Evolutionary conservation across 495 filamentous ascomycete species (phyloP), one percentile per base, ranked within the genome.

Genomic region (Amphirosellinia nigrospora): DNA sequence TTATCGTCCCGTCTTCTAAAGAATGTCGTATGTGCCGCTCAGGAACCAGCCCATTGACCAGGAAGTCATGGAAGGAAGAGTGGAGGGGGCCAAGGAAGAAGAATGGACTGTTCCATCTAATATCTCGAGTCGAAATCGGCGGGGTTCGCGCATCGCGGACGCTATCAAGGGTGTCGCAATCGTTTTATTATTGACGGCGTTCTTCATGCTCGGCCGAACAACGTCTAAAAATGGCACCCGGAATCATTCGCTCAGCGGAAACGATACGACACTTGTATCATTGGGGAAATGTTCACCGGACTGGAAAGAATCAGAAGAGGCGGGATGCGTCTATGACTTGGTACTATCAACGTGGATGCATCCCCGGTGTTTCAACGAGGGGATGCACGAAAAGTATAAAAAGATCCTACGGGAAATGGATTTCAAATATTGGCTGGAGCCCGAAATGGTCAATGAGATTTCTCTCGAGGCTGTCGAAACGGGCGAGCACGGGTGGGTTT

Each of bases 401-500:
- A 11, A 41, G 36, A 45, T 62, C 13, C 10, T 62, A 23, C 59
- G 23, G n/a, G 38, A 62, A 10, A 62, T 62, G 59, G 11, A 62
- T 23, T 62, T 62, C 21, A 62, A 15, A 13, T 62, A 43, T 43
- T 62, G 59, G 59, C 59, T 62, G 5, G 38, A 62, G 38, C 59
- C 59, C 5, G 38, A 62, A 38, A 62, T 62, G 59, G 45, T 62
- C 59, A 62, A 45, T 23, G 59, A 62, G 59, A 45, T 62, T 43
- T 10, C 59, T 30, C 59, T 62, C 21, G 59, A 62, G 21, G 39
- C 59, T 45, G 38, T 43, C 23, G 59, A 61, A 26, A 61, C 58
- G 10, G 58, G 58, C 34, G 58, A 45, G 38, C 59, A 62, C 21
- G 59, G 59, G n/a, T 45, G 38, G 38, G 38, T 62, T 13, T 45